Base-by-base conservation (phyloP, 192 early-diverging fungal species). In the Rhizophagus sp. region DNA sequence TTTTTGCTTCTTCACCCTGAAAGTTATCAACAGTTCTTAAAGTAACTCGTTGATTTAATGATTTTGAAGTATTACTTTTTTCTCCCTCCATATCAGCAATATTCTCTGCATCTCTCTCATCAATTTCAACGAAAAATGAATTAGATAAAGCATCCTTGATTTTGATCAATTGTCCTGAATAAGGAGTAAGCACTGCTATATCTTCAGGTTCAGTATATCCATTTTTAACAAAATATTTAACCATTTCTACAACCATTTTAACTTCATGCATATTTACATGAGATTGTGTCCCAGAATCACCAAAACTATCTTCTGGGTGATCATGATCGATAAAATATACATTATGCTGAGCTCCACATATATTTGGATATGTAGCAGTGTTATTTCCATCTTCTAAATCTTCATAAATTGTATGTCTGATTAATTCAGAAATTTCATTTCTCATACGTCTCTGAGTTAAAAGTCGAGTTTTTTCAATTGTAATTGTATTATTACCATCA, bases 181-280 rank as follows among this genome's bases (percentile, higher is more conserved):
- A 41, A 41, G 39, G 39, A 7, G 39, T 41, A 41, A 90, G 78
- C 19, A 90, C 84, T 0, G 89, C 83, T 71, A 90, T 90, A 25
- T 88, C 86, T 0, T 80, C 83, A 1, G 80, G 80, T 24, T 82
- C 47, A 41, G 80, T 79, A 62, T 89, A 87, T 30, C 89, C 89
- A 75, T 89, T 87, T 36, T 83, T 79, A 44, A 90, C 81, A 11
- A 90, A 77, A 62, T 90, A 88, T 0, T 41, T 41, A 7, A 41
- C 39, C 39, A 41, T 41, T 41, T 41, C 39, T 8, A 8, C 7
- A 4, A 41, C 84, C 88, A 90, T 90, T 41, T 83, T 68, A 17
- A 83, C 88, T 64, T 90, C 89, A 75, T 85, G 86, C 10, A 64
- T 71, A 67, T 87, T 90, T 2, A 83, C 79, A 62, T 80, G 85